Base-by-base conservation (phyloP, 129 eudicot genomes). In the Lactuca saligna region DNA sequence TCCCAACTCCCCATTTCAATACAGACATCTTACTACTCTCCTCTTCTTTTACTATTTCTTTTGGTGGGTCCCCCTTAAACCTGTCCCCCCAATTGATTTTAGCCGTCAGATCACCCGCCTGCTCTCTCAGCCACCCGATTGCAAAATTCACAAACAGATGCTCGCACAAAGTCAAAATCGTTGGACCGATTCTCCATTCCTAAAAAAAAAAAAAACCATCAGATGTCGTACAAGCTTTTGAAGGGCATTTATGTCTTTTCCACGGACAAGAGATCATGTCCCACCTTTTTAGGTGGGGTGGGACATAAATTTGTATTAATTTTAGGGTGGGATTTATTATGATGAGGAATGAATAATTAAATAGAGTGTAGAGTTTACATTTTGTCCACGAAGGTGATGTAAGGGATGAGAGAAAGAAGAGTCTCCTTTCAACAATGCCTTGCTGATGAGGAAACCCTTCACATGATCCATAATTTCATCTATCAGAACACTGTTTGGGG, bases 161-260 rank as follows among this genome's bases (percentile, higher is more conserved):
- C 76, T 94, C 99, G 55, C 93, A 94, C 73, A 94, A 66, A 77
- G 99, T 94, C 80, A 94, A 75, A 50, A 94, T 73, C 11, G 97
- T 89, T 2, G 99, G 99, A 33, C 92, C 99, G 10, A 94, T 74
- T 85, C 82, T 83, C 99, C 99, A 94, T 78, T 89, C 97, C 99
- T 94, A 65, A 57, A 17, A 32, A 44, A 39, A 73, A 10, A 44
- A 9, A 12, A 46, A 46, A 12, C 48, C 57, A 56, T 74, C 49
- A 65, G 33, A 39, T 29, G 17, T 61, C 41, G 1, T 20, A 20
- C 2, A 42, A 1, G 44, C 8, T 20, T 20, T 20, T 20, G 51
- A n/a, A 46, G 51, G 51, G 51, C 51, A 12, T 46, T 46, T 46
- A 10, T n/a, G 51, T 46, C 51, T 42, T 42, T 42, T 42, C 29